Percentiles rank a stretch among this genome's conserved stretches.
Evolutionary conservation across 805 yeast species (phyloP).

Genomic region (Suhomyces xylopsoci): DNA sequence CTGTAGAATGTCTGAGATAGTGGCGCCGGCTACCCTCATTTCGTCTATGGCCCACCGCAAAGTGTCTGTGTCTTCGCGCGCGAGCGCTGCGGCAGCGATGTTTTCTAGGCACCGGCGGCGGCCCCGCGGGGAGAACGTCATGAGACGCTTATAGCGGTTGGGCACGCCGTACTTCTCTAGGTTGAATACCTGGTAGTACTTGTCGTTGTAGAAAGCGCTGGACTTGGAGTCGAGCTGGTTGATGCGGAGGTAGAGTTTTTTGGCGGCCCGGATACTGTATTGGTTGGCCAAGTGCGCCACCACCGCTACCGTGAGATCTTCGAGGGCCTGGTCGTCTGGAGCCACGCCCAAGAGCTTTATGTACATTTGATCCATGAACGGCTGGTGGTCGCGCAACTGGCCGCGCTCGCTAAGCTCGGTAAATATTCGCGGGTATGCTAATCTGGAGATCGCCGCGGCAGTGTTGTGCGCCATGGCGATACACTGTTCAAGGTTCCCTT

Average conservation of each 20-base stretch:
- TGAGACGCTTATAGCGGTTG: conserved; percentile 12
- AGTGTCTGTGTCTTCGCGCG: conserved; percentile 19
- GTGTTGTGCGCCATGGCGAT: conserved; percentile 19
- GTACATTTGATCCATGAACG: conserved; percentile 11
- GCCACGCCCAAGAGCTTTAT: conserved; percentile 10
- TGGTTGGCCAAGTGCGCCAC: conserved; percentile 15
- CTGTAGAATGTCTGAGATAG: conserved; percentile 14
- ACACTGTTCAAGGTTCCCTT: conserved; percentile 21
- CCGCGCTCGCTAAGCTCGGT: conserved; percentile 4
- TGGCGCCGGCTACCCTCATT: conserved; percentile 26
- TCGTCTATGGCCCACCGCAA: conserved; percentile 32
- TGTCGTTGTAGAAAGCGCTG: background rate
- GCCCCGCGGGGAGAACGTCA: conserved; percentile 13
- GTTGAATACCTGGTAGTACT: conserved; percentile 8
- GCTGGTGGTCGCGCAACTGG: background rate
- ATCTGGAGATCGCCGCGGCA: conserved; percentile 19
- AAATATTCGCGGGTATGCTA: conserved; percentile 24
- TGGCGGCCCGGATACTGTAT: conserved; percentile 19
- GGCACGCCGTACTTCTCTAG: conserved; percentile 21
- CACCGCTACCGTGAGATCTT: conserved; percentile 16
- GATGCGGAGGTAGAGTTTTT: conserved; percentile 14
- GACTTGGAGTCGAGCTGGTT: conserved; percentile 6
- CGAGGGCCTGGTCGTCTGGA: conserved; percentile 12
- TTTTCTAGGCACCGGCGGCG: conserved; percentile 18
- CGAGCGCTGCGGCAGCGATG: conserved; percentile 21